Evolutionary conservation across 2,329 filamentous ascomycete species (phyloP), one percentile per base, ranked within the genome.

Genomic region (Herpotrichia juniperi): DNA sequence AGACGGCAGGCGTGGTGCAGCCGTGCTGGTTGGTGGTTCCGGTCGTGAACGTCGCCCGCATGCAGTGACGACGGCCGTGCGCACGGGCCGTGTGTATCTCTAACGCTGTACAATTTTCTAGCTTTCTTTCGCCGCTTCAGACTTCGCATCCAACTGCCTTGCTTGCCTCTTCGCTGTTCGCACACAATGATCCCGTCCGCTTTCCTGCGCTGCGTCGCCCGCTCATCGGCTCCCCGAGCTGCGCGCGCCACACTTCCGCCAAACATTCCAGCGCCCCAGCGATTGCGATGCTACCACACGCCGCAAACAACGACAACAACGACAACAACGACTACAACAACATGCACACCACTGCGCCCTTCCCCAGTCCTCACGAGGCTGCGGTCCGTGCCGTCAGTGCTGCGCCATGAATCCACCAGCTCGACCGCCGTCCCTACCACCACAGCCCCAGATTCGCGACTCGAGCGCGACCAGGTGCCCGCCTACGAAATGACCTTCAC

Each of bases 401-500:
- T 50, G 32, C 68, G 70, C 39, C 64, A 61, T 45, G 63, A 71
- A 40, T 71, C 68, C 14, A 60, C 58, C 30, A 48, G 53, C 25
- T 59, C 66, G 2, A 54, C 57, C 21, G 48, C 48, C 11, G 61
- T 66, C 30, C 59, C 71, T 10, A 65, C 66, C 10, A 66, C 66
- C 10, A 61, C 58, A 24, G 61, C 72, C 10, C 66, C 67, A 22
- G 61, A 66, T 57, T 73, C 73, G n/a, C 64, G 69, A 21, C 63
- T 72, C 17, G 68, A 69, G 31, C 70, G 68, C 53, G 59, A 70
- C 56, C 70, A 78, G 50, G 72, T 78, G 30, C 91, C 91, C 1
- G 85, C 90, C 51, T 99, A 97, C 76, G 83, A 91, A 62, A 82
- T 99, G 59, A 90, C 87, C 44, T 97, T 99, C 73, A 99, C 94